These are phyloP conservation scores for Limnanthes douglasii DNA, from an alignment of 345 rosid species.

Conservation along the genomic window DNA sequence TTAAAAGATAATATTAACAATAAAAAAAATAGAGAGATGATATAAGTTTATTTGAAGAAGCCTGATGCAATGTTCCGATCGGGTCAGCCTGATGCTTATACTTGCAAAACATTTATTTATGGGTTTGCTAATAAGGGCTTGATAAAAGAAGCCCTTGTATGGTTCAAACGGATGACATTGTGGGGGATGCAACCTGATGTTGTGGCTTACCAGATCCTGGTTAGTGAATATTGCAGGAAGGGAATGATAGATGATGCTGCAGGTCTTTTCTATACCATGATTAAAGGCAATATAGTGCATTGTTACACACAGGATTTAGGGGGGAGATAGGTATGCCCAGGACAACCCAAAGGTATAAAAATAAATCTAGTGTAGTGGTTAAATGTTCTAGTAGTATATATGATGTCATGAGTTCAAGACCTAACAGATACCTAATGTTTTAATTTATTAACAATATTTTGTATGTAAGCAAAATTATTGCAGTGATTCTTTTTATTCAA, in stretches of 20 bases:
- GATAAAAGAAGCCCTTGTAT: conserved; percentile 25
- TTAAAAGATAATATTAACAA: too few relatives aligned
- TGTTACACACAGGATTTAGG: too few relatives aligned
- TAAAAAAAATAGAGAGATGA: too few relatives aligned
- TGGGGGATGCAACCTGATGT: conserved; percentile 20
- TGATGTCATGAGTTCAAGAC: too few relatives aligned
- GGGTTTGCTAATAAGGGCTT: conserved; percentile 39
- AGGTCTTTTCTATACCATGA: conserved; percentile 23
- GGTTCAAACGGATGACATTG: conserved; percentile 27
- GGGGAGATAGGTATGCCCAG: too few relatives aligned
- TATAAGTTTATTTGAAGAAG: conserved; percentile 28
- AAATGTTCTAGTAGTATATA: too few relatives aligned
- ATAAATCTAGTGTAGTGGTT: too few relatives aligned
- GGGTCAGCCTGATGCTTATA: conserved; percentile 34
- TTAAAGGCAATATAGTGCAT: conserved; percentile 20
- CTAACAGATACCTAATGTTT: too few relatives aligned
- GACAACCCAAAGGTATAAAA: too few relatives aligned
- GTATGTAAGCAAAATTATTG: too few relatives aligned
- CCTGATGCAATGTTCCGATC: conserved; percentile 27
- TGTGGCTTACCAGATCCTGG: conserved; percentile 37
- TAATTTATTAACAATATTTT: too few relatives aligned
- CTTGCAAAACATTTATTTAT: conserved; percentile 45
- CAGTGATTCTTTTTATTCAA: too few relatives aligned
- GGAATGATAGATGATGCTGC: conserved; percentile 38
- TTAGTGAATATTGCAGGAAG: conserved; percentile 36